phyloP scores from a whole-genome alignment of 192 early-diverging fungal species.

The Entophlyctis helioformis region DNA sequence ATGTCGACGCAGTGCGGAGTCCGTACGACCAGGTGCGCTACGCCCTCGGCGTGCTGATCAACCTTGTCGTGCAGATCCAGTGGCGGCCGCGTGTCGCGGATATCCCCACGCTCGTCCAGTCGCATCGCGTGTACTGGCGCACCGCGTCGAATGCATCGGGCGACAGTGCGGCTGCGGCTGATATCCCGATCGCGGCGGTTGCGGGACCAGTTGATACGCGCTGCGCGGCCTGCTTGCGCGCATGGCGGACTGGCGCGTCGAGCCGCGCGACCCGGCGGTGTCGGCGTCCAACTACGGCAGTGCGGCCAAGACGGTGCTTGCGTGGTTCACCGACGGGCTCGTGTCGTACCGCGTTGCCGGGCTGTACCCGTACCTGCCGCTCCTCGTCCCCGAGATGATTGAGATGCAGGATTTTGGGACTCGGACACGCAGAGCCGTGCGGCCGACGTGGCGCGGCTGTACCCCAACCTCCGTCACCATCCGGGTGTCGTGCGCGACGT shows the following conservation, averaged over 20 bases:
- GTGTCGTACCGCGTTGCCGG: slow-evolving; percentile 35
- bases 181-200: too few relatives aligned
- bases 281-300: neutral
- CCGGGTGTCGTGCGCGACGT: slow-evolving; percentile 28
- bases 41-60: slow-evolving; percentile 55
- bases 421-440: slow-evolving; percentile 56
- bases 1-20: slow-evolving; percentile 51
- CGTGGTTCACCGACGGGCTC: slow-evolving; percentile 52
- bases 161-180: too few relatives aligned
- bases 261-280: neutral
- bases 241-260: too few relatives aligned
- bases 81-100: slow-evolving; percentile 12
- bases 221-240: too few relatives aligned
- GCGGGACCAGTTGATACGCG: too few relatives aligned
- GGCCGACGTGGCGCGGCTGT: slow-evolving; percentile 30
- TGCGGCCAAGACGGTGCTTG: slow-evolving; percentile 28
- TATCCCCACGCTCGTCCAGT: too few relatives aligned
- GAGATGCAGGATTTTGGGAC: slow-evolving; percentile 65
- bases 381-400: slow-evolving; percentile 44
- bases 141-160: too few relatives aligned
- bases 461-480: slow-evolving; percentile 41
- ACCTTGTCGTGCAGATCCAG: slow-evolving; percentile 1
- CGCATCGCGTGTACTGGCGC: too few relatives aligned
- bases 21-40: slow-evolving; percentile 90
- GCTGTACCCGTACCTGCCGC: slow-evolving; percentile 40